phyloP scores from a whole-genome alignment of 225 moss, liverwort and hornwort species.

The Bryum argenteum region DNA sequence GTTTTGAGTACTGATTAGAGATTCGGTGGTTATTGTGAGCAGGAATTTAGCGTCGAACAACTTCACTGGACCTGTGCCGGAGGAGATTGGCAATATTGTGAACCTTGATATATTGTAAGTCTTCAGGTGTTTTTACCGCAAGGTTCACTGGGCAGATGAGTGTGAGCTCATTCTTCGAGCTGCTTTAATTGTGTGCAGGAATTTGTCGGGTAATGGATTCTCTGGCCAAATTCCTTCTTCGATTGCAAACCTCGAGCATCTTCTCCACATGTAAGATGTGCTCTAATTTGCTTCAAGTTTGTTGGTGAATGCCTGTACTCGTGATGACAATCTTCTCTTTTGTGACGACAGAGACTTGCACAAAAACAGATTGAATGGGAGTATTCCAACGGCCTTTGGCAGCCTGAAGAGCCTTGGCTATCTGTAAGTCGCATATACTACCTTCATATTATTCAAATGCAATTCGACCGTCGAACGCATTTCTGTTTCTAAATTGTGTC shows the following conservation, averaged over 20 bases:
- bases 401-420: conserved; percentile 68
- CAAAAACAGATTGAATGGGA: conserved; percentile 63
- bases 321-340: background rate
- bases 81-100: conserved; percentile 60
- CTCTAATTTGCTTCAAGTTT: background rate
- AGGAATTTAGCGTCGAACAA: conserved; percentile 63
- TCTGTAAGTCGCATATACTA: conserved; percentile 42
- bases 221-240: conserved; percentile 63
- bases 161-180: background rate
- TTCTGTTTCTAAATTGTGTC: conserved; percentile 6
- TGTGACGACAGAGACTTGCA: conserved; percentile 48
- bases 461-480: too few relatives aligned
- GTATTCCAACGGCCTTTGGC: conserved; percentile 66
- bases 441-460: background rate
- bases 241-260: conserved; percentile 74
- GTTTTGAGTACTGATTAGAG: background rate
- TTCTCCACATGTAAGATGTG: conserved; percentile 55
- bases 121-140: too few relatives aligned
- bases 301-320: background rate
- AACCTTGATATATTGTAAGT: conserved; percentile 63
- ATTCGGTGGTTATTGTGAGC: conserved; percentile 18
- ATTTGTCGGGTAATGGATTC: conserved; percentile 49
- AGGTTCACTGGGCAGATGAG: background rate
- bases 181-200: conserved; percentile 27
- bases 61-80: conserved; percentile 54